phyloP scores from a whole-genome alignment of 176 grass and related monocot genomes.

The Raddia guianensis region DNA sequence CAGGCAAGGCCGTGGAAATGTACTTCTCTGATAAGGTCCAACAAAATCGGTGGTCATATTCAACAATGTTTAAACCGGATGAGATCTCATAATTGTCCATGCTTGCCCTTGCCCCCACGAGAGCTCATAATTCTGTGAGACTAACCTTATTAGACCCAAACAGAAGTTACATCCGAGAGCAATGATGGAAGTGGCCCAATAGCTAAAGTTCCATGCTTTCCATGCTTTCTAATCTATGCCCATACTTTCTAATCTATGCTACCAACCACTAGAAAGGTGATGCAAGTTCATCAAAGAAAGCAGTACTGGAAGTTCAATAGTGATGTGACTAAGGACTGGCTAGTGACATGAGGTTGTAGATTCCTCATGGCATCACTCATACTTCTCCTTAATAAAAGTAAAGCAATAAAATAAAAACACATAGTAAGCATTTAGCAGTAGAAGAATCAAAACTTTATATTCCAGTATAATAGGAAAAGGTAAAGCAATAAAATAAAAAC shows the following conservation, averaged over 20 bases:
- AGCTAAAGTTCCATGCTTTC: slow-evolving; percentile 4
- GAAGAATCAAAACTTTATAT: not conserved
- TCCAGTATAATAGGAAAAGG: not conserved
- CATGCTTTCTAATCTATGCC: slow-evolving; percentile 18
- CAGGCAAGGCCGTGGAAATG: slow-evolving; percentile 33
- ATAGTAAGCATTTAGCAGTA: not conserved
- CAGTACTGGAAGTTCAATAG: not conserved
- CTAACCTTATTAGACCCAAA: slow-evolving; percentile 47
- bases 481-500: too few relatives aligned
- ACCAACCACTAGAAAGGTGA: slow-evolving; percentile 24
- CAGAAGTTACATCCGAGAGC: slow-evolving; percentile 32
- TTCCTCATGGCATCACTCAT: not conserved
- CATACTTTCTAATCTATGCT: slow-evolving; percentile 20
- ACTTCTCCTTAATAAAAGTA: not conserved
- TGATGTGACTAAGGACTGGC: not conserved
- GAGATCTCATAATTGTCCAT: slow-evolving; percentile 51
- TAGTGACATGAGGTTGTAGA: not conserved
- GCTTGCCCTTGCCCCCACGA: slow-evolving; percentile 31
- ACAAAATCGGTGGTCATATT: slow-evolving; percentile 33
- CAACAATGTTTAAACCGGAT: slow-evolving; percentile 38
- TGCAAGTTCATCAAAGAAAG: slow-evolving; percentile 1
- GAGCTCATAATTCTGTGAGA: not conserved
- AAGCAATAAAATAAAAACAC: not conserved
- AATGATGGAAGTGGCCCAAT: slow-evolving; percentile 44
- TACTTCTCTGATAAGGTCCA: slow-evolving; percentile 48